Evolutionary conservation across 371 early-diverging fungal species (phyloP).

Genomic region (Mortierella polycephala): DNA sequence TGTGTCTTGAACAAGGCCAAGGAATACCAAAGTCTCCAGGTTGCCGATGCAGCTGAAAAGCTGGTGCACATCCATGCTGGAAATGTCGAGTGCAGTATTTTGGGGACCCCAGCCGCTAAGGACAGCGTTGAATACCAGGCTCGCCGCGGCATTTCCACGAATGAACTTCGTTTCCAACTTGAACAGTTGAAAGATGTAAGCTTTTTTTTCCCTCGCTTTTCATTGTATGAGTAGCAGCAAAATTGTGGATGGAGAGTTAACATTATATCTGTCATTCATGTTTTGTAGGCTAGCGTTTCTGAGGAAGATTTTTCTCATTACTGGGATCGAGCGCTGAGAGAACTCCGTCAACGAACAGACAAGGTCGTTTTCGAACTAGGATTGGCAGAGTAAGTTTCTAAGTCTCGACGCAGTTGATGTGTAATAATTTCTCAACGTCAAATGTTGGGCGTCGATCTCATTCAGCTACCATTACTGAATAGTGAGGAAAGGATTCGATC

Average conservation of each 20-base stretch:
- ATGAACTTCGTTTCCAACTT: conserved; percentile 20
- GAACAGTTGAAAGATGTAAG: conserved; percentile 39
- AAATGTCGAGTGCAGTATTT: conserved; percentile 37
- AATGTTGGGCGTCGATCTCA: background rate
- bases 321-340: conserved; percentile 38
- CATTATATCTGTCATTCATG: background rate
- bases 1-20: conserved; percentile 48
- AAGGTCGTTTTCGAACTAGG: conserved; percentile 37
- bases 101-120: conserved; percentile 13
- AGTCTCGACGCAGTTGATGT: background rate
- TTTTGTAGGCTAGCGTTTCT: conserved; percentile 22
- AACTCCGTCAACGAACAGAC: conserved; percentile 32
- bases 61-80: conserved; percentile 39
- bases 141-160: conserved; percentile 18
- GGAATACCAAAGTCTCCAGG: conserved; percentile 42
- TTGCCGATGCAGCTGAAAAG: conserved; percentile 44
- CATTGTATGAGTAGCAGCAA: background rate
- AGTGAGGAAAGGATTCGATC: conserved; percentile 43
- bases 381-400: conserved; percentile 18
- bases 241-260: background rate
- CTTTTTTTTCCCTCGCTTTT: background rate
- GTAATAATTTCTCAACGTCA: background rate
- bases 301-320: conserved; percentile 38
- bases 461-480: background rate
- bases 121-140: conserved; percentile 23